Evolutionary conservation across 2,329 filamentous ascomycete genomes (phyloP).

Genomic region (Fusarium verticillioides): DNA sequence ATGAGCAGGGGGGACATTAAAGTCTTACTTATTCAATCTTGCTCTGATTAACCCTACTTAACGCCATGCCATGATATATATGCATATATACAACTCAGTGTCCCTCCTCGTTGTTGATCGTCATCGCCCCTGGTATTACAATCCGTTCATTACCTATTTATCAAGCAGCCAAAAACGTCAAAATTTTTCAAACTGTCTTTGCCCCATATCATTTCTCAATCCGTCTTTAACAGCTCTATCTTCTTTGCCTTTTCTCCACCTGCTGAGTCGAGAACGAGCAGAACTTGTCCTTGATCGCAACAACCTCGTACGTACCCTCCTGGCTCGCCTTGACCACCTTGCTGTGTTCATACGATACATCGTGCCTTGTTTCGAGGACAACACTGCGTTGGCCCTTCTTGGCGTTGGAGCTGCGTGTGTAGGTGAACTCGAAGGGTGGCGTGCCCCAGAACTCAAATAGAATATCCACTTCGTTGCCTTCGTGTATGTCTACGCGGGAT

Average conservation of each 20-base stretch:
- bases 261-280: slow-evolving; percentile 87
- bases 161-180: slow-evolving; percentile 28
- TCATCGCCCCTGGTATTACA: slow-evolving; percentile 23
- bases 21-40: slow-evolving; percentile 43
- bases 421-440: slow-evolving; percentile 97
- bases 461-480: slow-evolving; percentile 93
- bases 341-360: slow-evolving; percentile 82
- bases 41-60: slow-evolving; percentile 40
- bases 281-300: slow-evolving; percentile 92
- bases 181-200: slow-evolving; percentile 32
- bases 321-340: slow-evolving; percentile 88
- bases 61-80: slow-evolving; percentile 56
- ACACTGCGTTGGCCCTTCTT: slow-evolving; percentile 80
- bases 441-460: slow-evolving; percentile 95
- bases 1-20: neutral
- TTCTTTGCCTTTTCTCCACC: slow-evolving; percentile 61
- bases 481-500: slow-evolving; percentile 90
- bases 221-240: slow-evolving; percentile 29
- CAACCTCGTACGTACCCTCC: slow-evolving; percentile 97
- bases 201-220: neutral
- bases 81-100: slow-evolving; percentile 47
- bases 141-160: slow-evolving; percentile 25
- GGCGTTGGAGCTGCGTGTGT: slow-evolving; percentile 88
- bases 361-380: slow-evolving; percentile 90
- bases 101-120: slow-evolving; percentile 33